Percentiles rank a stretch among this genome's conserved stretches.
phyloP scores from a whole-genome alignment of 2,329 filamentous ascomycete species.

The Colletotrichum shisoi region DNA sequence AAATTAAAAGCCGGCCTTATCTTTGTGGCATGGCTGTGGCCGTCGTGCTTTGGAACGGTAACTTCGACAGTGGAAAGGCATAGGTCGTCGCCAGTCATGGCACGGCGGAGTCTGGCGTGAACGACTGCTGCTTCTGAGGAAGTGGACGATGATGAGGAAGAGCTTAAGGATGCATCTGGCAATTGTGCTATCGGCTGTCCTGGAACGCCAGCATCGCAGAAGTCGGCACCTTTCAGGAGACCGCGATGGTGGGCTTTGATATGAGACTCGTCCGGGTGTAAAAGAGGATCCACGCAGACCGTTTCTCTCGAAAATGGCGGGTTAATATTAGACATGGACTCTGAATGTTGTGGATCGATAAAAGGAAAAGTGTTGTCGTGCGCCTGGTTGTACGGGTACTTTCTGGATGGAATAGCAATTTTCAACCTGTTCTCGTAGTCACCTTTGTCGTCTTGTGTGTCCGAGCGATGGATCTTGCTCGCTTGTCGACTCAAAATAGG shows the following conservation, averaged over 20 bases:
- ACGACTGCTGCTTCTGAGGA: slow-evolving; percentile 40
- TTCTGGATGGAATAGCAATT: slow-evolving; percentile 17
- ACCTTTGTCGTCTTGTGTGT: neutral
- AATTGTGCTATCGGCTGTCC: slow-evolving; percentile 31
- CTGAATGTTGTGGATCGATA: neutral
- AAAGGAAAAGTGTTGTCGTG: neutral
- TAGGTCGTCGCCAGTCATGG: slow-evolving; percentile 36
- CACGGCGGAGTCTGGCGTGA: slow-evolving; percentile 40
- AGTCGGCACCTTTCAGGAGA: slow-evolving; percentile 40
- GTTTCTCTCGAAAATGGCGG: slow-evolving; percentile 15
- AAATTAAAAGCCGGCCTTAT: slow-evolving; percentile 43
- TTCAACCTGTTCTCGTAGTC: slow-evolving; percentile 11
- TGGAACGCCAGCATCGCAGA: slow-evolving; percentile 40
- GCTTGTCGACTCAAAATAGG: slow-evolving; percentile 38
- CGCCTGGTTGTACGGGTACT: neutral
- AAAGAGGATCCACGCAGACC: slow-evolving; percentile 33
- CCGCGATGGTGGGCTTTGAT: slow-evolving; percentile 39
- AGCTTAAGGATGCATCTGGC: slow-evolving; percentile 6
- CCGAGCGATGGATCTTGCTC: slow-evolving; percentile 14
- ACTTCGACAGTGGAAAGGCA: slow-evolving; percentile 35
- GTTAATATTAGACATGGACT: neutral
- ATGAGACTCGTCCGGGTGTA: slow-evolving; percentile 37
- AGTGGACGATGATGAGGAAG: slow-evolving; percentile 17
- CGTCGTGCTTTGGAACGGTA: slow-evolving; percentile 37
- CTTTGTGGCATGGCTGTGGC: slow-evolving; percentile 43